Base-by-base conservation (phyloP, 179 eudicot genomes). In the Amaranthus tricolor region DNA sequence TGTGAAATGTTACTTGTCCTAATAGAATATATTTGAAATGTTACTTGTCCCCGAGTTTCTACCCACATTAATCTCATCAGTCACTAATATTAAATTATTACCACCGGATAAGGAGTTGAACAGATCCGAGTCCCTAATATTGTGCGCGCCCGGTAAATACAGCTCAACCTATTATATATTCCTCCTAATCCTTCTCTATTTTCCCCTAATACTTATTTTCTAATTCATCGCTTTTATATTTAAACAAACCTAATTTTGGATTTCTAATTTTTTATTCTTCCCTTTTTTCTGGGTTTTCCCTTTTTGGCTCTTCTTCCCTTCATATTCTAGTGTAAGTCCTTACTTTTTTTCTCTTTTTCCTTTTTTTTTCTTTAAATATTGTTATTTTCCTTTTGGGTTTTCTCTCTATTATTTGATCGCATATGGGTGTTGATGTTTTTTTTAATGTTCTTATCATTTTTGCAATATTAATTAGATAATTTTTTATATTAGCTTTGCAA, bases 111-210 rank as follows among this genome's bases (percentile, higher is more conserved):
- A n/a, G n/a, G n/a, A n/a, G n/a, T n/a, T n/a, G n/a, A n/a, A n/a
- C n/a, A n/a, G n/a, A n/a, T n/a, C n/a, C n/a, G n/a, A n/a, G n/a
- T n/a, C n/a, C n/a, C n/a, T n/a, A n/a, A n/a, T n/a, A n/a, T n/a
- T n/a, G n/a, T n/a, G n/a, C n/a, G n/a, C n/a, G n/a, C n/a, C n/a
- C n/a, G n/a, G n/a, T n/a, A n/a, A n/a, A n/a, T n/a, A n/a, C 84
- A 85, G 94, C 91, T 64, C 68, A 55, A 78, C 89, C 88, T 81
- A 68, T 86, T 78, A 68, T 31, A 31, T 31, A 31, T 78, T 71
- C 31, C 58, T 60, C 71, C 76, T 64, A 31, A 31, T 2, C 40
- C 6, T 20, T 51, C 43, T 8, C 70, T 21, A 17, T 44, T 57
- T 43, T 31, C n/a, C 49, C 72, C 43, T 55, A 67, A 55, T 48